Conservation (phyloP, 2,329 filamentous ascomycete species). For the Dryadomyces quercus-mongolicae region DNA sequence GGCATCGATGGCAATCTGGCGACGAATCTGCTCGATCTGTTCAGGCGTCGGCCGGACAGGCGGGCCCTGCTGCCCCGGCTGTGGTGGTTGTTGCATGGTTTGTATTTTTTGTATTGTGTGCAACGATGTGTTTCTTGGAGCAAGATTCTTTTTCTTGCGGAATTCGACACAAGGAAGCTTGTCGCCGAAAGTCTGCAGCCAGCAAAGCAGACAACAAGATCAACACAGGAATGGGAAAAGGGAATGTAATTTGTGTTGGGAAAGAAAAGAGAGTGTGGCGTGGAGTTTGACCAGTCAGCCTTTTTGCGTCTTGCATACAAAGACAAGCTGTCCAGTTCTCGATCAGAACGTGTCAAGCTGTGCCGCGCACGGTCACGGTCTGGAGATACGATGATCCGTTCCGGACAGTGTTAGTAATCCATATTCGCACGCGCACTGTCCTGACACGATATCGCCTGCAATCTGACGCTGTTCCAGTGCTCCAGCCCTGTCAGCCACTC, state of each 20-base stretch:
- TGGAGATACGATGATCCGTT: not conserved
- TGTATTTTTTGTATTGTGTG: not conserved
- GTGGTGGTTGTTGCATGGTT: constrained; percentile 11
- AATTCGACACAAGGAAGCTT: no score
- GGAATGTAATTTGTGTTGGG: not conserved
- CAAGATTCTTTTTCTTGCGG: no score
- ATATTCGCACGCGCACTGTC: no score
- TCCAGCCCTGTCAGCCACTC: no score
- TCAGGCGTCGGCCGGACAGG: constrained; percentile 56
- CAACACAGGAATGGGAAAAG: no score
- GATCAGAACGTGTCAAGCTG: not conserved
- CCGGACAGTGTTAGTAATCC: no score
- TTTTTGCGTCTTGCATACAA: not conserved
- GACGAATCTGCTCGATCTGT: constrained; percentile 76
- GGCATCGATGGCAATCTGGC: constrained; percentile 71
- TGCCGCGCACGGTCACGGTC: no score
- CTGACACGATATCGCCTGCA: no score
- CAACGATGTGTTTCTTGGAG: no score
- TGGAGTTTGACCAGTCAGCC: not conserved
- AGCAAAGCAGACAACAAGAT: no score
- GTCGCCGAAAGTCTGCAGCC: no score
- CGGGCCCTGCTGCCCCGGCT: not conserved
- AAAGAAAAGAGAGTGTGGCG: not conserved
- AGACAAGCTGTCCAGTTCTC: constrained; percentile 7
- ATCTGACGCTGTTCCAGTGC: no score